Percentiles rank a stretch among this genome's conserved stretches.
These are phyloP conservation scores for Cercophora sp. DNA, from an alignment of 495 filamentous ascomycete genomes.

Conservation along the genomic window DNA sequence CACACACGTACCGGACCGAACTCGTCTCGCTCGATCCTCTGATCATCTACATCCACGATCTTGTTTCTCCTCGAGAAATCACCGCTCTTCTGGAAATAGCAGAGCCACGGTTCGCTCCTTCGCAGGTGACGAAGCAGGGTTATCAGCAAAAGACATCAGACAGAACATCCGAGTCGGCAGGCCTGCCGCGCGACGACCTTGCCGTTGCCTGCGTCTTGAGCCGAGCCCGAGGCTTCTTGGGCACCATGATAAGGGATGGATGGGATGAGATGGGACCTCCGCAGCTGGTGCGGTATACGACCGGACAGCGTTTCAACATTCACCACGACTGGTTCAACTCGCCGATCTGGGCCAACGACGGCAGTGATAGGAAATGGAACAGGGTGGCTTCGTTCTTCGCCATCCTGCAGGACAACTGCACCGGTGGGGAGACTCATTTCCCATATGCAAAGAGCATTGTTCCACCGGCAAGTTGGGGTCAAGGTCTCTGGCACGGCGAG, in stretches of 20 bases:
- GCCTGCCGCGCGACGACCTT: slow-evolving; percentile 37
- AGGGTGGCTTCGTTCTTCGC: slow-evolving; percentile 47
- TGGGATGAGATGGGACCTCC: slow-evolving; percentile 47
- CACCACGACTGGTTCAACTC: slow-evolving; percentile 47
- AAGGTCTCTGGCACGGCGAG: slow-evolving; percentile 20
- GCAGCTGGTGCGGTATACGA: slow-evolving; percentile 46
- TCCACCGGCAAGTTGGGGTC: slow-evolving; percentile 16
- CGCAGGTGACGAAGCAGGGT: slow-evolving; percentile 37
- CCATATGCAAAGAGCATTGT: slow-evolving; percentile 34
- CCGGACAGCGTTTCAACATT: slow-evolving; percentile 42
- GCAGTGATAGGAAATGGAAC: slow-evolving; percentile 34
- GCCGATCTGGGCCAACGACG: slow-evolving; percentile 24
- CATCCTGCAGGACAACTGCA: slow-evolving; percentile 40
- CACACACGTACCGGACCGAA: slow-evolving; percentile 38
- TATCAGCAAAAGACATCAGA: slow-evolving; percentile 31
- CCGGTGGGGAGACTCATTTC: slow-evolving; percentile 46
- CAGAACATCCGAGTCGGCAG: slow-evolving; percentile 43
- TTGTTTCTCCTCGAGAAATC: slow-evolving; percentile 36
- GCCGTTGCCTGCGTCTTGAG: slow-evolving; percentile 40
- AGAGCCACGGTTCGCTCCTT: slow-evolving; percentile 37
- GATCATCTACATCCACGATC: slow-evolving; percentile 43
- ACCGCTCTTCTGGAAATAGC: slow-evolving; percentile 34
- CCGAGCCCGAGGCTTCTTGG: slow-evolving; percentile 40
- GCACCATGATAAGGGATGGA: slow-evolving; percentile 38
- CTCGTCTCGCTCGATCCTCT: slow-evolving; percentile 45